Percentiles rank a stretch among this genome's conserved stretches.
Evolutionary conservation across 2,329 filamentous ascomycete genomes (phyloP).

Genomic region (Arthrobotrys sphaeroides): DNA sequence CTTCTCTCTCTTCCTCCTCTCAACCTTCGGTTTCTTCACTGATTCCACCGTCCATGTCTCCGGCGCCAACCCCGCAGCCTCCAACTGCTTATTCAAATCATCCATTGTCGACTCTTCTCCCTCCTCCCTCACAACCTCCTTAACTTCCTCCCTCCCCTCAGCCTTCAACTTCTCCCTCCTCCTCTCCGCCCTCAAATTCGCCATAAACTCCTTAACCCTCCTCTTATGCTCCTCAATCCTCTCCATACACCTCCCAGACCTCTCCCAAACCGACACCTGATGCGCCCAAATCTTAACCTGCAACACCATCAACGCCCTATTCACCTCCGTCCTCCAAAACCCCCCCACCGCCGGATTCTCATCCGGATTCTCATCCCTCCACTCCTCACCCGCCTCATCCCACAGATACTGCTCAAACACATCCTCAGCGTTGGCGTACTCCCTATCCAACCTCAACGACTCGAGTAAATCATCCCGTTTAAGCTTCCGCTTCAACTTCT

Average conservation of each 20-base stretch:
- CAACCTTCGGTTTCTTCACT: not conserved
- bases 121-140: not conserved
- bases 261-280: constrained; percentile 17
- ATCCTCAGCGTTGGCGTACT: constrained; percentile 9
- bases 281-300: constrained; percentile 16
- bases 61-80: not conserved
- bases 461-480: constrained; percentile 30
- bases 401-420: constrained; percentile 14
- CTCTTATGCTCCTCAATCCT: constrained; percentile 29
- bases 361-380: constrained; percentile 22
- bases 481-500: not conserved
- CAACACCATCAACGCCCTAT: not conserved
- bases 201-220: constrained; percentile 9
- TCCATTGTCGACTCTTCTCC: not conserved
- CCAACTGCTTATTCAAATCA: not conserved
- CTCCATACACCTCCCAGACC: constrained; percentile 11
- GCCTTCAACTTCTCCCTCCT: constrained; percentile 1
- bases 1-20: not conserved
- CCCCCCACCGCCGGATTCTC: not conserved
- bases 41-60: not conserved
- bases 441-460: not conserved
- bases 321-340: not conserved
- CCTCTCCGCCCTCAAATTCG: not conserved
- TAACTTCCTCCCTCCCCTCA: not conserved
- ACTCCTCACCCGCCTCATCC: constrained; percentile 6